Evolutionary conservation across 1,284 basidiomycete genomes (phyloP), one percentile per base, ranked within the genome.

Genomic region (Termitomyces sp.): DNA sequence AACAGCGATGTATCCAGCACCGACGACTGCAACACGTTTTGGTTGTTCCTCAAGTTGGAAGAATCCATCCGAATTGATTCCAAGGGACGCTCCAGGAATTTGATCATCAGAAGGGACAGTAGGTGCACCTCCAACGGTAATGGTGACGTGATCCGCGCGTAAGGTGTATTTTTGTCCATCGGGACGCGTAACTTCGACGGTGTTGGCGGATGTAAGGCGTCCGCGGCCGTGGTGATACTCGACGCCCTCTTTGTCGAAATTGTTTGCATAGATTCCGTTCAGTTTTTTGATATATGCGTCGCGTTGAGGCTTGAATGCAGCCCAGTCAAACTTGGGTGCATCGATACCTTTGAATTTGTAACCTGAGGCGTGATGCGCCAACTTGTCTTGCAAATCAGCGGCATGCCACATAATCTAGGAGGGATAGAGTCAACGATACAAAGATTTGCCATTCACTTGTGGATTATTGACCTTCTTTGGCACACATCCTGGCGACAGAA

Each of bases 401-500:
- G 96, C 94, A 67, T 99, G 91, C 97, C 97, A 99, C 97, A 99
- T 99, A 57, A 99, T 86, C 90, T 97, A 71, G 62, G 38, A 38
- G 54, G 48, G n/a, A 10, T 14, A 9, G 10, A 35, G 39, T 57
- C 50, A 54, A 19, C n/a, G n/a, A 35, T 18, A 21, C n/a, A 4
- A 35, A 21, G 7, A 40, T 16, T 26, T 24, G 1, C n/a, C 24
- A 35, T 26, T 2, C 13, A 39, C 44, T 18, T 2, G 14, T 13
- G 26, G 13, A 26, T 10, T 34, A 60, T 65, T 37, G 53, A 80
- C 84, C 78, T 93, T 94, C 72, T 93, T 93, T 28, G 91, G 91
- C 3, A 94, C 91, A 70, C 90, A 94, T 63, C 90, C 88, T 88
- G 35, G 26, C 16, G 24, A 38, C 33, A 9, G 11, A 21, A 14